These are phyloP conservation scores for Globisporangium parvum DNA, from an alignment of 352 stramenopile species.

Conservation along the genomic window DNA sequence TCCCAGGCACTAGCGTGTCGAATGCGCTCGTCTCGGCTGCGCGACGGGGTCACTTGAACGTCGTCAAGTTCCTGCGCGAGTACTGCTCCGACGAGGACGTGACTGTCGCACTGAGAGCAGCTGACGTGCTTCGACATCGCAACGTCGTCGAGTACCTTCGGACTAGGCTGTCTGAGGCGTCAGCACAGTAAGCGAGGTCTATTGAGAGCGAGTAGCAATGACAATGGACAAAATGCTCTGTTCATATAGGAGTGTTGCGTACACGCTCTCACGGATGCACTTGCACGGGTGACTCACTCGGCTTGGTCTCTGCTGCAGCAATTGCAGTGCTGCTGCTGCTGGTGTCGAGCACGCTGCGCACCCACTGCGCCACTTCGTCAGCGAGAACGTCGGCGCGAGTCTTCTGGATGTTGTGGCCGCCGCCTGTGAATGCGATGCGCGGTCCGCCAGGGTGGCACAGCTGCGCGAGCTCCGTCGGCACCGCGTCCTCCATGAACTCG, in stretches of 20 bases:
- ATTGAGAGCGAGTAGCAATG: background rate
- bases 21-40: too few species aligned
- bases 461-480: conserved; percentile 26
- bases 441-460: conserved; percentile 23
- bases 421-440: conserved; percentile 28
- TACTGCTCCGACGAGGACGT: background rate
- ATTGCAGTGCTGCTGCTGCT: background rate
- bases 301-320: background rate
- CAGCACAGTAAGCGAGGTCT: too few species aligned
- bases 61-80: conserved; percentile 1
- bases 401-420: conserved; percentile 63
- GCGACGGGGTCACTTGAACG: too few species aligned
- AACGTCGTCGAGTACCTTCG: too few species aligned
- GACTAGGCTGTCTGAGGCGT: too few species aligned
- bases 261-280: background rate
- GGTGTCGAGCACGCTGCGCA: conserved; percentile 11
- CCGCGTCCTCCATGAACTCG: conserved; percentile 38
- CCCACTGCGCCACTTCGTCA: conserved; percentile 19
- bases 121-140: too few species aligned
- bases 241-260: background rate
- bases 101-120: too few species aligned
- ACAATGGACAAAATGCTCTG: background rate
- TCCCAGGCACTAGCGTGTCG: too few species aligned
- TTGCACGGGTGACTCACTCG: background rate
- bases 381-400: conserved; percentile 30